Evolutionary conservation across 345 rosid species (phyloP).

Genomic region (Rubroshorea leprosula): DNA sequence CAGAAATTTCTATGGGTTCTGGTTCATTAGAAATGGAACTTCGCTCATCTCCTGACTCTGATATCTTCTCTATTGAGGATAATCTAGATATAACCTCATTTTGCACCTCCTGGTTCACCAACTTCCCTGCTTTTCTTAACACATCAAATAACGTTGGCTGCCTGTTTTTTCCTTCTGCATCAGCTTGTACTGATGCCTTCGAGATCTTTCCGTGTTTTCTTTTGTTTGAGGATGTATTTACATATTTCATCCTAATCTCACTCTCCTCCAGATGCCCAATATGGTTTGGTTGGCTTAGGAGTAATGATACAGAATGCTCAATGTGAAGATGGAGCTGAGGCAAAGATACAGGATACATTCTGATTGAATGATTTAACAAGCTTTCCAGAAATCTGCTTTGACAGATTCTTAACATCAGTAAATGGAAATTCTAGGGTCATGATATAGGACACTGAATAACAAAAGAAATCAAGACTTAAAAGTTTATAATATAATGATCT

Average conservation of each 20-base stretch:
- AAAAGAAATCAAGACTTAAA: background rate
- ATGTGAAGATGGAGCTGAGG: conserved; percentile 56
- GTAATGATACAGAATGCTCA: conserved; percentile 36
- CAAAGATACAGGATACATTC: conserved; percentile 46
- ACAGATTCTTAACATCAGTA: conserved; percentile 25
- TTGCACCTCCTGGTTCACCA: conserved; percentile 42
- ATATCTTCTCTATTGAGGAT: conserved; percentile 24
- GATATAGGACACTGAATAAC: background rate
- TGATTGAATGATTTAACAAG: conserved; percentile 52
- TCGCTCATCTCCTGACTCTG: conserved; percentile 27
- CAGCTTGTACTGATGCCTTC: conserved; percentile 34
- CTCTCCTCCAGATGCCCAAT: conserved; percentile 26
- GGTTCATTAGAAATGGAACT: conserved; percentile 29
- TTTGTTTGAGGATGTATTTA: conserved; percentile 29
- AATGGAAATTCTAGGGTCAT: conserved; percentile 1
- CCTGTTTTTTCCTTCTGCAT: conserved; percentile 31
- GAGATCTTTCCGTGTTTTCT: conserved; percentile 35
- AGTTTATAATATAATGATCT: too few relatives aligned
- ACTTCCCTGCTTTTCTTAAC: conserved; percentile 45
- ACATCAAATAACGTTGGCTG: conserved; percentile 63
- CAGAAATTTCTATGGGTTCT: conserved; percentile 49
- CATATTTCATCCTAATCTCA: conserved; percentile 33
- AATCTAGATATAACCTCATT: conserved; percentile 32
- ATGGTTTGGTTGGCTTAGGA: conserved; percentile 29
- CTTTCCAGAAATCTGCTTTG: conserved; percentile 67